A percentile compares a stretch with the other conserved stretches of the same genome.
phyloP scores from a whole-genome alignment of 1,284 basidiomycete genomes.

The Trametes hirsuta region DNA sequence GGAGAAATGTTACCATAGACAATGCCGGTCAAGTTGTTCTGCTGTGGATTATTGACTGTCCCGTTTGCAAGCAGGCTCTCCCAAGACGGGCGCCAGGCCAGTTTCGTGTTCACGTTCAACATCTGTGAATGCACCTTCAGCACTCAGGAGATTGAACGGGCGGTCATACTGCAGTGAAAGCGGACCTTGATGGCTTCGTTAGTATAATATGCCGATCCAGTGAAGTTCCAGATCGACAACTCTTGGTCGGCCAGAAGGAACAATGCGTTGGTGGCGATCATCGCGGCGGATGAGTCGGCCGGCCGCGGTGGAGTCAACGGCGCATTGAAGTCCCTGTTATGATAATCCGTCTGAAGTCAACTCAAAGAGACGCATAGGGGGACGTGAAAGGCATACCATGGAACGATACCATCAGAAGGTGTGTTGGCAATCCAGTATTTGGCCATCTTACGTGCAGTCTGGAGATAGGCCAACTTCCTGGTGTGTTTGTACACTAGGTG shows the following conservation, averaged over 20 bases:
- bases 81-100: constrained; percentile 63
- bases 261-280: constrained; percentile 59
- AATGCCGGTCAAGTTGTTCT: constrained; percentile 62
- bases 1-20: constrained; percentile 52
- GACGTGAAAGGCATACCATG: constrained; percentile 48
- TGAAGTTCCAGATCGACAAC: constrained; percentile 36
- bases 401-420: constrained; percentile 60
- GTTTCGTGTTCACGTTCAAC: constrained; percentile 49
- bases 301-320: constrained; percentile 55
- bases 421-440: constrained; percentile 60
- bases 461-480: constrained; percentile 50
- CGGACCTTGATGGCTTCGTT: constrained; percentile 52
- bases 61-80: constrained; percentile 68
- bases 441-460: constrained; percentile 60
- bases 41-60: constrained; percentile 60
- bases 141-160: not conserved
- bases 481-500: constrained; percentile 61
- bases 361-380: not conserved
- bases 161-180: not conserved
- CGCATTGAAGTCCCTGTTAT: constrained; percentile 68
- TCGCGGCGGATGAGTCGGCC: constrained; percentile 70
- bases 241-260: constrained; percentile 62
- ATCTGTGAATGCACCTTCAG: constrained; percentile 40
- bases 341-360: not conserved
- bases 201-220: constrained; percentile 45